Percentiles rank a stretch among this genome's conserved stretches.
phyloP scores from a whole-genome alignment of 1,284 basidiomycete species.

The Vanrija sp. region DNA sequence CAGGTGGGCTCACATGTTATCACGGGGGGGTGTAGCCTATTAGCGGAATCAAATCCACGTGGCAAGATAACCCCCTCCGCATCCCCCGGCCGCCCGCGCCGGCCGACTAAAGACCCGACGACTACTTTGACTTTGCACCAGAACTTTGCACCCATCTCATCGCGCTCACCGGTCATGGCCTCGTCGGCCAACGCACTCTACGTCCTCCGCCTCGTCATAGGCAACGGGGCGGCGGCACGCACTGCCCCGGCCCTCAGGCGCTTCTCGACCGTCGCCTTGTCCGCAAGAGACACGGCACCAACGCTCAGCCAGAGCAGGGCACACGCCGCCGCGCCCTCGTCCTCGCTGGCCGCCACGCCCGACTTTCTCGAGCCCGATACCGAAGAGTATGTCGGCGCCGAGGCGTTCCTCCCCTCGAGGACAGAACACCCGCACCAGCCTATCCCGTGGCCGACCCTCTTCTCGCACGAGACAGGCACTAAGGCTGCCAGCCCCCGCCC shows the following conservation, averaged over 20 bases:
- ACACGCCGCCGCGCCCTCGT: background rate
- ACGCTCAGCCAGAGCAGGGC: background rate
- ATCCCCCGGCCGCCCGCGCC: background rate
- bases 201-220: constrained; percentile 19
- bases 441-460: constrained; percentile 41
- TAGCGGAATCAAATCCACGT: too few relatives aligned
- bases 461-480: constrained; percentile 12
- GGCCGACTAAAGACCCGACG: background rate
- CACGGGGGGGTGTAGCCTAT: too few relatives aligned
- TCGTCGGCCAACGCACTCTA: constrained; percentile 15
- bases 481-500: background rate
- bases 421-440: constrained; percentile 9
- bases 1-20: too few relatives aligned
- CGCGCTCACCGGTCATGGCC: too few relatives aligned
- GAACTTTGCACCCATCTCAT: background rate
- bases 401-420: constrained; percentile 23
- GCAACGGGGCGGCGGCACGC: background rate
- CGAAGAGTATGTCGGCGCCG: constrained; percentile 26
- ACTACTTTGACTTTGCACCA: background rate
- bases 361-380: constrained; percentile 34
- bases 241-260: background rate
- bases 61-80: too few relatives aligned
- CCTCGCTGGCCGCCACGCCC: background rate
- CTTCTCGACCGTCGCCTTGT: constrained; percentile 4
- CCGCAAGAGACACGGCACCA: too few relatives aligned